Evolutionary conservation across 2,329 filamentous ascomycete species (phyloP).

Genomic region (Pyrenochaeta sp.): DNA sequence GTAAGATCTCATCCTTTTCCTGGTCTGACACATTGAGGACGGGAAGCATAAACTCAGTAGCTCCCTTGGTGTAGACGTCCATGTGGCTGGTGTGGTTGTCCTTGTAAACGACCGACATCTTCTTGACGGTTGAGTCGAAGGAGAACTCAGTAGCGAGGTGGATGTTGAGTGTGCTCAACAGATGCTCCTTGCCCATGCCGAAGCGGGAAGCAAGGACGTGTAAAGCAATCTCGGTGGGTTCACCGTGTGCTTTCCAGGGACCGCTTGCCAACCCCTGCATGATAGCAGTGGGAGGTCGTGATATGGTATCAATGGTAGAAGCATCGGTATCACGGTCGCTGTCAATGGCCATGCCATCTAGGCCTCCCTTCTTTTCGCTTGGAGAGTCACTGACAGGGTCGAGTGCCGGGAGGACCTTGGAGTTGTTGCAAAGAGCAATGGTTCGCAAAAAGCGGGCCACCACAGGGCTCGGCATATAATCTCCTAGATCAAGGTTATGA

Average conservation of each 20-base stretch:
- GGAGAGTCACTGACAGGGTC: conserved; percentile 55
- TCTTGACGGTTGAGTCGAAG: conserved; percentile 52
- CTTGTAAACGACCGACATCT: conserved; percentile 51
- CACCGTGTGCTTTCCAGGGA: conserved; percentile 46
- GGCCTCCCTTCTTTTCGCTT: conserved; percentile 59
- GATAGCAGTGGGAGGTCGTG: conserved; percentile 39
- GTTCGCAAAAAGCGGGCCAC: conserved; percentile 45
- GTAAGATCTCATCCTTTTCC: conserved; percentile 37
- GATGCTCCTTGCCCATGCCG: conserved; percentile 43
- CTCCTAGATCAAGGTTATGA: conserved; percentile 32
- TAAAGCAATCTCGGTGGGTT: conserved; percentile 51
- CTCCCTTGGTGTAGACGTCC: conserved; percentile 51
- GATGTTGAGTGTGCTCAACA: conserved; percentile 38
- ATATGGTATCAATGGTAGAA: conserved; percentile 41
- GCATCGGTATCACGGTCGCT: conserved; percentile 43
- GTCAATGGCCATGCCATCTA: conserved; percentile 31
- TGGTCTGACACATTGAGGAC: conserved; percentile 40
- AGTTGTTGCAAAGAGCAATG: conserved; percentile 51
- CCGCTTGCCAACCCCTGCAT: conserved; percentile 22
- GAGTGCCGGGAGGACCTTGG: conserved; percentile 41
- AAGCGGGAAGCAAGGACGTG: conserved; percentile 52
- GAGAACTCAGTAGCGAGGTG: conserved; percentile 49
- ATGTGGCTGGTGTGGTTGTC: conserved; percentile 37
- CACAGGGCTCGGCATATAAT: conserved; percentile 27
- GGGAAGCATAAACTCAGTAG: conserved; percentile 48